Percentiles rank a stretch among this genome's conserved stretches.
Evolutionary conservation across 2,329 filamentous ascomycete species (phyloP).

Genomic region (Colletotrichum australisinense): DNA sequence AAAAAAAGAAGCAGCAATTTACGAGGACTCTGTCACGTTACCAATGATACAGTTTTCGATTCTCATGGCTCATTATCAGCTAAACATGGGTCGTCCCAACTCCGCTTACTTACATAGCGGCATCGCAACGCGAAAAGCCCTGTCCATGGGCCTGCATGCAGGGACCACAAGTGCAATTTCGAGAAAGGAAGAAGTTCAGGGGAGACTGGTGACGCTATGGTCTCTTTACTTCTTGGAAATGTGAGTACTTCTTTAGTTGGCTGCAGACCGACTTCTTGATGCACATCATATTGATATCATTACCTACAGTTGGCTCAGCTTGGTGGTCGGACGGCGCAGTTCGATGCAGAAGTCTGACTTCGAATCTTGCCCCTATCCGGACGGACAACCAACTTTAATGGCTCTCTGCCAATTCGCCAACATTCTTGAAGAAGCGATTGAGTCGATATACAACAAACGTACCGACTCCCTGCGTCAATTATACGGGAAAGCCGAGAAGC

Average conservation of each 20-base stretch:
- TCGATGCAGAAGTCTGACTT: conserved; percentile 27
- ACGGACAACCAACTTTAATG: conserved; percentile 21
- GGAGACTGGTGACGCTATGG: conserved; percentile 42
- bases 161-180: conserved; percentile 37
- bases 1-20: conserved; percentile 40
- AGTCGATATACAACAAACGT: conserved; percentile 41
- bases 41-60: conserved; percentile 45
- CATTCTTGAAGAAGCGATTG: conserved; percentile 22
- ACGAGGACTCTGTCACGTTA: conserved; percentile 45
- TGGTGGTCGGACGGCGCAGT: conserved; percentile 24
- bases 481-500: conserved; percentile 38
- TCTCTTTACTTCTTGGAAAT: conserved; percentile 43
- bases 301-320: conserved; percentile 10
- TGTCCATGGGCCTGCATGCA: conserved; percentile 43
- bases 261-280: no score
- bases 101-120: conserved; percentile 43
- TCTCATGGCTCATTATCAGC: conserved; percentile 42
- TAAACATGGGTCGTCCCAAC: conserved; percentile 44
- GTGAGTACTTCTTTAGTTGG: not conserved
- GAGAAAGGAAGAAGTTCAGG: conserved; percentile 38
- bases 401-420: conserved; percentile 29
- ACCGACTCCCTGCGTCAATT: conserved; percentile 42
- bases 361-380: conserved; percentile 20
- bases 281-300: not conserved
- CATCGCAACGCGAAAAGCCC: conserved; percentile 41